Evolutionary conservation across 257 asterid genomes (phyloP), one percentile per base, ranked within the genome.

Genomic region (Craterostigma plantagineum): DNA sequence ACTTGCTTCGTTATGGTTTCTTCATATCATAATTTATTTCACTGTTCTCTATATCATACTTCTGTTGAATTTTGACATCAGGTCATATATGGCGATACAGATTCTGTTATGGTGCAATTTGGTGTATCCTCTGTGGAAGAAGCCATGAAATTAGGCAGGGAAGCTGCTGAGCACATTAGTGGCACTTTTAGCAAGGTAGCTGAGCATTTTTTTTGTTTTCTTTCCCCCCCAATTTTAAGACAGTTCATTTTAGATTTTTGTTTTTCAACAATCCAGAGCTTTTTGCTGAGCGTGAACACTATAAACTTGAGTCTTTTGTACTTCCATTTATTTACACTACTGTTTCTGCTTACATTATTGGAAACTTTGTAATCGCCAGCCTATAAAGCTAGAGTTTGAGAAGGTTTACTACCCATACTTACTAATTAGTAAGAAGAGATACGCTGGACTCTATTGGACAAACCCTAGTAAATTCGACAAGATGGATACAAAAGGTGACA

Each of bases 31-130:
- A 36, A 9, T 36, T 36, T 36, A 12, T 12, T 9, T 8, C 12
- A 36, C 14, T 12, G 40, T 36, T 36, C 12, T 15, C 45, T 11
- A 4, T 11, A 41, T 12, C 3, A 12, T 41, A 15, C 17, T 41
- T 8, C 45, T 4, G 13, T 11, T 11, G 1, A 41, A 41, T 7
- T 41, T 9, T 2, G 10, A 36, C 64, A 59, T 49, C 69, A 83
- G 98, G 75, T 90, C 64, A 83, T 90, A 66, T 90, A 90, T 68
- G 98, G 98, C 55, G 98, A 90, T 69, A 90, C 98, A 36, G 98
- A 90, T 67, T 90, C 98, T 35, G 94, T 90, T 43, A 90, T 90
- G 98, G 98, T 90, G 77, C 94, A 83, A 53, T 90, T 90, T 68
- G 91, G 98, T 51, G 93, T 83, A 57, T 48, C 93, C 54, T 55